Evolutionary conservation across 2,329 filamentous ascomycete genomes (phyloP).

Genomic region (Penicillium occitanis): DNA sequence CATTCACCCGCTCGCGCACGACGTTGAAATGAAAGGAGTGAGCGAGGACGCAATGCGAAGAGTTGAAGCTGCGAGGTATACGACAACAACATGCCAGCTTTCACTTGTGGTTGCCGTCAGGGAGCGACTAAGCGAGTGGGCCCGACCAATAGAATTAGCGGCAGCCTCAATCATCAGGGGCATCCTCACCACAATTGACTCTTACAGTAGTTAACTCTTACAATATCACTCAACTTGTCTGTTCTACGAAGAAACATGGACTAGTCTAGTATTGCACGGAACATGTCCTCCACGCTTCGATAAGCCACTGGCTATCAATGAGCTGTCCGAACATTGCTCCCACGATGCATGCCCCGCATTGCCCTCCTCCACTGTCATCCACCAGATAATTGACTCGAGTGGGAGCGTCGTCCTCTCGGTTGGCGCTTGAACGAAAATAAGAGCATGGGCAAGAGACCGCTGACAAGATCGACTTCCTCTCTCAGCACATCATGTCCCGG

Average conservation of each 20-base stretch:
- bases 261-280: background rate
- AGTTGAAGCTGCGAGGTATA: constrained; percentile 1
- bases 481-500: constrained; percentile 10
- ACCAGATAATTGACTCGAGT: background rate
- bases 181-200: constrained; percentile 17
- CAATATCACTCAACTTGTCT: background rate
- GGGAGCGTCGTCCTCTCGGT: background rate
- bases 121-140: constrained; percentile 22
- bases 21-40: constrained; percentile 26
- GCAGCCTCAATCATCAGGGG: constrained; percentile 25
- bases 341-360: constrained; percentile 22
- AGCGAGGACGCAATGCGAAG: constrained; percentile 6
- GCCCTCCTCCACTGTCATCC: constrained; percentile 12
- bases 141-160: constrained; percentile 27
- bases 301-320: background rate
- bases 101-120: constrained; percentile 23
- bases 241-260: background rate
- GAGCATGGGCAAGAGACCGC: constrained; percentile 21
- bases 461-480: constrained; percentile 11
- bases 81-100: constrained; percentile 28
- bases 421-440: background rate
- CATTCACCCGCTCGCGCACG: constrained; percentile 33
- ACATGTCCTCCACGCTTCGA: background rate
- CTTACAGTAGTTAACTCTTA: background rate
- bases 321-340: background rate